Percentiles rank a stretch among this genome's conserved stretches.
phyloP scores from a whole-genome alignment of 1,139 yeast genomes.

The Geotrichum cucujoidarum region DNA sequence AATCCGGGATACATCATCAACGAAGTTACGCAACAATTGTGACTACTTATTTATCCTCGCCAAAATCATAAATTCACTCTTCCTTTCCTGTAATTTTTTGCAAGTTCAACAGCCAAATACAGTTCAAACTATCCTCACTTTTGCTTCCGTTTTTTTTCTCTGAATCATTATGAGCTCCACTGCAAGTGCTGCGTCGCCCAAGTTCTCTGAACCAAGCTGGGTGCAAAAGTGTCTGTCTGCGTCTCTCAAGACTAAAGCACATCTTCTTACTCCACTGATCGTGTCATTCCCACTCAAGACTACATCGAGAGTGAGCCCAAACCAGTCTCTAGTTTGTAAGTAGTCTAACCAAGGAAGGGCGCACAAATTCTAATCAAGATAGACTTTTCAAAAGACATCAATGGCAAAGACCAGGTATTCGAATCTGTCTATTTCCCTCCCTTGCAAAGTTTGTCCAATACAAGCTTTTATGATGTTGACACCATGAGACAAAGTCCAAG shows the following conservation, averaged over 20 bases:
- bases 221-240: slow-evolving; percentile 7
- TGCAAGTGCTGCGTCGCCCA: background rate
- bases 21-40: background rate
- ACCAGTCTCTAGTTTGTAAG: slow-evolving; percentile 3
- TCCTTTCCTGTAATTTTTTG: background rate
- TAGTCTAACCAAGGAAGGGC: background rate
- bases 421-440: slow-evolving; percentile 1
- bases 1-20: too few relatives aligned
- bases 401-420: background rate
- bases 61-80: background rate
- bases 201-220: slow-evolving; percentile 5
- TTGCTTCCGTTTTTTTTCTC: background rate
- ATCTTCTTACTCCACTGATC: slow-evolving; percentile 8
- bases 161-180: background rate
- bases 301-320: slow-evolving; percentile 5
- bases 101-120: too few relatives aligned
- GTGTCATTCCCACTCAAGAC: slow-evolving; percentile 10
- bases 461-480: too few relatives aligned
- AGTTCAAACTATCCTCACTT: background rate
- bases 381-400: background rate
- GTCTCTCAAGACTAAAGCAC: slow-evolving; percentile 5
- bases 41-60: background rate
- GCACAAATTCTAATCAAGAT: background rate
- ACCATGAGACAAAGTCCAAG: too few relatives aligned
- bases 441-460: too few relatives aligned